Evolutionary conservation across 108 stramenopile species (phyloP).

Genomic region (Skeletonema grethae): DNA sequence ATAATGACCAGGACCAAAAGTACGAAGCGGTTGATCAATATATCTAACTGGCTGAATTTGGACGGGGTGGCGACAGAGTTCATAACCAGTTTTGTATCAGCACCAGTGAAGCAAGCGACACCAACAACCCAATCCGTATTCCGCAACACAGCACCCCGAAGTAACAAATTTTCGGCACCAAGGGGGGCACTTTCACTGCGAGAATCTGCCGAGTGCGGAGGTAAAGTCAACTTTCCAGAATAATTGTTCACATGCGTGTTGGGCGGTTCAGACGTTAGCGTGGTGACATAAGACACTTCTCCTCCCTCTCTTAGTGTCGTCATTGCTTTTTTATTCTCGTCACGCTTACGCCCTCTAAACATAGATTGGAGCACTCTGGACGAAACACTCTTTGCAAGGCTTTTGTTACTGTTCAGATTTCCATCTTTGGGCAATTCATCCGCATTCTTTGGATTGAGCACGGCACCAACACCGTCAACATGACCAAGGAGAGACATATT

Average conservation of each 20-base stretch:
- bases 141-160: constrained; percentile 92
- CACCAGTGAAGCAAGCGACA: constrained; percentile 93
- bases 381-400: neutral
- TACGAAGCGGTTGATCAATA: constrained; percentile 77
- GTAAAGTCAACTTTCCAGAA: constrained; percentile 78
- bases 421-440: constrained; percentile 32
- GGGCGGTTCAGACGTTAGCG: constrained; percentile 84
- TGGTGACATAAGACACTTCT: constrained; percentile 45
- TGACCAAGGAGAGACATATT: constrained; percentile 68
- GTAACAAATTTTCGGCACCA: constrained; percentile 85
- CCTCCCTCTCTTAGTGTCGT: constrained; percentile 1
- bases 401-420: neutral
- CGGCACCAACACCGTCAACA: constrained; percentile 56
- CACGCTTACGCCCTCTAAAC: constrained; percentile 13
- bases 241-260: constrained; percentile 93
- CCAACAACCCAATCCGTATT: constrained; percentile 98
- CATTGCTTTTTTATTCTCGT: neutral
- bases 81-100: constrained; percentile 92
- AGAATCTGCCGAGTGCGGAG: constrained; percentile 47
- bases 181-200: constrained; percentile 68
- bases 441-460: constrained; percentile 63
- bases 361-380: neutral
- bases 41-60: constrained; percentile 92
- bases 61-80: constrained; percentile 91
- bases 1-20: constrained; percentile 86